Base-by-base conservation (phyloP, 139 green algal genomes). In the Coelastrella sp. region DNA sequence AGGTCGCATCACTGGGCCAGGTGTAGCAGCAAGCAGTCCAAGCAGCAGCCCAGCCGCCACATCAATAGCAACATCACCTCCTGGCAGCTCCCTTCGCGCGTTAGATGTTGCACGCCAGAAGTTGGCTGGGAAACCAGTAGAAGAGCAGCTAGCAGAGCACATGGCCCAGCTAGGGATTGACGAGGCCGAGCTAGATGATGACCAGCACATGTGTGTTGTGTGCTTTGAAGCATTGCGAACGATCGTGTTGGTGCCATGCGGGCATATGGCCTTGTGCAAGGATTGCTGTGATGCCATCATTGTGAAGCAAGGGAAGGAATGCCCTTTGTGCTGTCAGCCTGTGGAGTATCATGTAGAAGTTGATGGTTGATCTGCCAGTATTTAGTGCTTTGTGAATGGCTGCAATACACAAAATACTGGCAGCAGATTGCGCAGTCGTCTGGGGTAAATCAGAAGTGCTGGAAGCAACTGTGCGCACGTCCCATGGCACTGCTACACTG, bases 191-290 rank as follows among this genome's bases (percentile, higher is more conserved):
- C 22, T 84, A 6, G 85, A 84, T 5, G 85, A 83, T 76, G 85
- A 90, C 6, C 4, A 15, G 4, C 58, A 90, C 27, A 73, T 78
- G 8, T 96, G 94, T 89, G 92, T 94, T 7, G 84, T 94, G 17
- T 96, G 94, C 88, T 63, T 93, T 22, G 91, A 94, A 56, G 20
- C 14, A 14, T 11, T 63, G 4, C 80, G 87, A 1, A 79, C 83
- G 20, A 92, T 87, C 6, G 93, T 95, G 24, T 93, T 95, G 70
- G 81, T 92, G 9, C 60, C 86, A 35, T 96, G 94, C 72, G 94
- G 94, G 3, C 94, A 96, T 90, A 82, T 96, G 80, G 95, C 92
- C 27, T 80, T 94, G 7, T 95, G 93, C 91, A 70, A 63, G 58
- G n/a, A 79, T 8, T 95, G 93, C 83, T 80, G 73, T 63, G 57